phyloP scores from a whole-genome alignment of 805 yeast genomes.

The Candida ipomoeae region DNA sequence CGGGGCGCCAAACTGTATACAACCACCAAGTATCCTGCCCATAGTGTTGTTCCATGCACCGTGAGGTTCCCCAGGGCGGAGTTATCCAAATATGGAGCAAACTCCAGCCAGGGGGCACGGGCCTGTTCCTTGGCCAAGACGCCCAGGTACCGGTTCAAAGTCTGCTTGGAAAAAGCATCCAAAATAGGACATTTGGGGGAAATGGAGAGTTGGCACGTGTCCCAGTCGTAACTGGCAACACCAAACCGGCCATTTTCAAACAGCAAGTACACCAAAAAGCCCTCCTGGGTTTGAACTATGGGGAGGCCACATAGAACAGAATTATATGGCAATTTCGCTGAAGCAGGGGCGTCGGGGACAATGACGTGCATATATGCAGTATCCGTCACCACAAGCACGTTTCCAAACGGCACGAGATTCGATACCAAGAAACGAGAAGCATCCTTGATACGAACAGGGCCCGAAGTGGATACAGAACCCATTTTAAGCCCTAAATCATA shows the following conservation, averaged over 20 bases:
- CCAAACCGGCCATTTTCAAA: slow-evolving; percentile 13
- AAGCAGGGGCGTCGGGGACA: neutral
- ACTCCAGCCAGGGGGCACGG: slow-evolving; percentile 13
- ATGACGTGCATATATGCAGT: slow-evolving; percentile 5
- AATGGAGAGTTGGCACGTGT: neutral
- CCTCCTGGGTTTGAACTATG: neutral
- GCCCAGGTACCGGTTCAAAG: slow-evolving; percentile 16
- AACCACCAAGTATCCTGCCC: slow-evolving; percentile 9
- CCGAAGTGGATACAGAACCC: neutral
- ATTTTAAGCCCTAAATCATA: neutral
- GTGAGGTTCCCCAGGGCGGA: slow-evolving; percentile 25
- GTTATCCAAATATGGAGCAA: slow-evolving; percentile 19
- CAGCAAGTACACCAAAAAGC: neutral
- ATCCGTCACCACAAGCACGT: slow-evolving; percentile 9
- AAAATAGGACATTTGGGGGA: slow-evolving; percentile 4
- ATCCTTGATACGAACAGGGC: slow-evolving; percentile 4
- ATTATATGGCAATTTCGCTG: slow-evolving; percentile 7
- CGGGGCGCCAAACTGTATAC: slow-evolving; percentile 11
- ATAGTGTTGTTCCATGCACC: slow-evolving; percentile 8
- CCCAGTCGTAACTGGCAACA: slow-evolving; percentile 1
- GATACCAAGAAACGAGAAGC: slow-evolving; percentile 15
- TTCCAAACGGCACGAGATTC: slow-evolving; percentile 1
- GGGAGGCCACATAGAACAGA: slow-evolving; percentile 8
- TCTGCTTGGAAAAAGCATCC: slow-evolving; percentile 18
- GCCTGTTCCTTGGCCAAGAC: slow-evolving; percentile 11